These are phyloP conservation scores for Fusarium gaditjirri DNA, from an alignment of 2,329 filamentous ascomycete genomes.

Conservation along the genomic window DNA sequence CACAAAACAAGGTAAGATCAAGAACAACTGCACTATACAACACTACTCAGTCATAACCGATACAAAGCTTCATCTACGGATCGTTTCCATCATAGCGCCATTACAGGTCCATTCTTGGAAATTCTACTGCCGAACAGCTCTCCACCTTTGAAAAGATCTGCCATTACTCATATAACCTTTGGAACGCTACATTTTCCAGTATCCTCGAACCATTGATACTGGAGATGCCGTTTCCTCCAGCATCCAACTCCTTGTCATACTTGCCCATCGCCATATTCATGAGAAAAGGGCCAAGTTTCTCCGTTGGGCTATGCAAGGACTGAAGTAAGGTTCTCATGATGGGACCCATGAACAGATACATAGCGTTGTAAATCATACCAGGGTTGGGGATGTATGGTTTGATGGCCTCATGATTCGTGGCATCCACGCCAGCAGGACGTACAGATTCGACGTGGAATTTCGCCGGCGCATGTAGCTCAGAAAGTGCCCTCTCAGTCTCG, in stretches of 20 bases:
- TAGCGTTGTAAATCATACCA: not conserved
- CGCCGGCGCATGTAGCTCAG: not conserved
- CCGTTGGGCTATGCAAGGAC: conserved; percentile 23
- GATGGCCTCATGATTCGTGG: conserved; percentile 23
- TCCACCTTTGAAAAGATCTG: too few relatives aligned
- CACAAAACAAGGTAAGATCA: not conserved
- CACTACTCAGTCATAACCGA: not conserved
- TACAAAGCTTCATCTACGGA: not conserved
- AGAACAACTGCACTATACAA: not conserved
- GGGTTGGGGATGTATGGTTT: conserved; percentile 20
- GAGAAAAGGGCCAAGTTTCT: conserved; percentile 27
- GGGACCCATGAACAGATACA: not conserved
- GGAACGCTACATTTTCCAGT: conserved; percentile 30
- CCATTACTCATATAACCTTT: not conserved
- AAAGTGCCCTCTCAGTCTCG: conserved; percentile 20
- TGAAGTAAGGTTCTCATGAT: conserved; percentile 1
- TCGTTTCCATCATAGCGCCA: not conserved
- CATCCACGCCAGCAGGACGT: conserved; percentile 26
- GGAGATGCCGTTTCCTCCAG: conserved; percentile 1
- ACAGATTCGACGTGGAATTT: conserved; percentile 24
- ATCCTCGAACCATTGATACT: conserved; percentile 23
- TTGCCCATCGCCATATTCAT: conserved; percentile 28
- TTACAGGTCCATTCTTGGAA: not conserved
- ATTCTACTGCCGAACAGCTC: not conserved
- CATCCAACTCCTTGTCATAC: conserved; percentile 12